Percentiles rank a stretch among this genome's conserved stretches.
phyloP scores from a whole-genome alignment of 495 filamentous ascomycete genomes.

The Penicillium lagena region DNA sequence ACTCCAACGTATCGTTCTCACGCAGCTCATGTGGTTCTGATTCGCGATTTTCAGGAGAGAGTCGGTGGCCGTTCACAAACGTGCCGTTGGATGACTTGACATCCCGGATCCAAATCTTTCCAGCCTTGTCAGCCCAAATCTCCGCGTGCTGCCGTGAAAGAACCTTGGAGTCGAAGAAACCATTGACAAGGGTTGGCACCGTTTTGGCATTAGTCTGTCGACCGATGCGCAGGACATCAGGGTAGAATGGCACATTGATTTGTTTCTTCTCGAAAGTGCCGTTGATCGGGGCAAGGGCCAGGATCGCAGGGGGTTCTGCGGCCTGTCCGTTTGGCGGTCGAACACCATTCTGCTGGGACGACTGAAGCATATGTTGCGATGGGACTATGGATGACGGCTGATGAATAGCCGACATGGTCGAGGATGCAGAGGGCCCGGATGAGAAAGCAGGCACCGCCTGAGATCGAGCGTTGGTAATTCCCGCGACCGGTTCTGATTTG shows the following conservation, averaged over 20 bases:
- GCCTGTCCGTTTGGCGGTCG: constrained; percentile 49
- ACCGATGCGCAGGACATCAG: constrained; percentile 85
- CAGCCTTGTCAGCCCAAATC: constrained; percentile 83
- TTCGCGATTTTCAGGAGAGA: constrained; percentile 89
- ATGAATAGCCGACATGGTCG: constrained; percentile 67
- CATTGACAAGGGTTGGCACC: constrained; percentile 79
- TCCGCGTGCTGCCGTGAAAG: constrained; percentile 94
- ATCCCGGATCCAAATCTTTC: constrained; percentile 93
- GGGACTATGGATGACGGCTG: constrained; percentile 67
- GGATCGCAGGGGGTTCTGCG: constrained; percentile 60
- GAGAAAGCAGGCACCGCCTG: constrained; percentile 58
- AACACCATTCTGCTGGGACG: constrained; percentile 57
- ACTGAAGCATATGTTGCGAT: constrained; percentile 59
- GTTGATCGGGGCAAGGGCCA: constrained; percentile 81
- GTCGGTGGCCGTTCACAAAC: constrained; percentile 86
- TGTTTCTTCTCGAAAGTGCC: constrained; percentile 95
- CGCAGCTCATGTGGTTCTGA: constrained; percentile 90
- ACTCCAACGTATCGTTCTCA: constrained; percentile 79
- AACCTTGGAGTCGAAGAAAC: constrained; percentile 97
- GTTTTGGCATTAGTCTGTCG: constrained; percentile 97
- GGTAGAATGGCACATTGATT: constrained; percentile 82
- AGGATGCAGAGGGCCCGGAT: constrained; percentile 60
- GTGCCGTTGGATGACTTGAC: constrained; percentile 98
- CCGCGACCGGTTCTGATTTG: constrained; percentile 62
- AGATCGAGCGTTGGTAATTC: constrained; percentile 53